Evolutionary conservation across 495 filamentous ascomycete species (phyloP).

Genomic region (Tuber indicum): DNA sequence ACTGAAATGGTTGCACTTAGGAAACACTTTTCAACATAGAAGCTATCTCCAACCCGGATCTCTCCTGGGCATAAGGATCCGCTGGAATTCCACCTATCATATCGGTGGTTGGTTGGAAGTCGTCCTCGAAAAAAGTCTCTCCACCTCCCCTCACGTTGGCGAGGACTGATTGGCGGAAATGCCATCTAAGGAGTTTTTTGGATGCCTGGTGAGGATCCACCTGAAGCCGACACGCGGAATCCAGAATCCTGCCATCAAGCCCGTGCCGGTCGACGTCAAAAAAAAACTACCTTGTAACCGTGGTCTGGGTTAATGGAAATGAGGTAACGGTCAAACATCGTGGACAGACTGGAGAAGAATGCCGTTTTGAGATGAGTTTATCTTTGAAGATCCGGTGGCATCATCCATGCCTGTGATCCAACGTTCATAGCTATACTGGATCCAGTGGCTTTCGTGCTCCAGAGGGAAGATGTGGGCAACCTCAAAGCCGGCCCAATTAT

Average conservation of each 20-base stretch:
- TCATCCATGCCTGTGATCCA: conserved; percentile 22
- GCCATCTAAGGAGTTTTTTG: conserved; percentile 37
- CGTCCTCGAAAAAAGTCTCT: conserved; percentile 24
- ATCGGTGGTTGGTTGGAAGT: conserved; percentile 37
- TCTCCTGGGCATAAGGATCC: conserved; percentile 19
- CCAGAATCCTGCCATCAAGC: conserved; percentile 28
- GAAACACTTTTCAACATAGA: conserved; percentile 10
- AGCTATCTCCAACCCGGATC: conserved; percentile 13
- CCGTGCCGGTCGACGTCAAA: conserved; percentile 16
- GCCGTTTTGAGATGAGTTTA: conserved; percentile 3
- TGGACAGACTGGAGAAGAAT: conserved; percentile 11
- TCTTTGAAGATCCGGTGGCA: conserved; percentile 4
- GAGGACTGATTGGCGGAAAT: conserved; percentile 39
- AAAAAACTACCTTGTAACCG: conserved; percentile 36
- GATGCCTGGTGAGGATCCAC: conserved; percentile 30
- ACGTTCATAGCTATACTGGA: background rate
- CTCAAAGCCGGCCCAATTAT: conserved; percentile 10
- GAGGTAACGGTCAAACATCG: conserved; percentile 9
- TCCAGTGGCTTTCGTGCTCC: conserved; percentile 2
- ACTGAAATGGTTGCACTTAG: background rate
- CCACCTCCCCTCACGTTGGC: conserved; percentile 32
- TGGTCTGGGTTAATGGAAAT: conserved; percentile 24
- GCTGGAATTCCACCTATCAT: conserved; percentile 32
- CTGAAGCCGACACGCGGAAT: conserved; percentile 35
- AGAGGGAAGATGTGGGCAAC: conserved; percentile 12